These are phyloP conservation scores for Vaccinium darrowii DNA, from an alignment of 148 eudicot genomes.

Conservation along the genomic window DNA sequence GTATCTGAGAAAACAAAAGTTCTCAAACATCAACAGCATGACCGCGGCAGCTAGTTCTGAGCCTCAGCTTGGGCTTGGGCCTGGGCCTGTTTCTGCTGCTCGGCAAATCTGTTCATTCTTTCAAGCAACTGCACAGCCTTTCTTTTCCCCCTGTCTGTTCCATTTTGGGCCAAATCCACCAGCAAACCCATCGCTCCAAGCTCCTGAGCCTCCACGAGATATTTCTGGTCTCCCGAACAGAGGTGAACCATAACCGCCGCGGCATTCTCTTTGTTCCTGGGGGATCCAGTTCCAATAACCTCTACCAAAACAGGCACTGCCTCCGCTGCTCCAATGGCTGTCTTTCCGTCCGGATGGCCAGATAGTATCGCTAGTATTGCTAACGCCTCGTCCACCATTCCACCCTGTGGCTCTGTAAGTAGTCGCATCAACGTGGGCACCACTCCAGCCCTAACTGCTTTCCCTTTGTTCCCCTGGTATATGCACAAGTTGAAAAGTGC, in stretches of 20 bases:
- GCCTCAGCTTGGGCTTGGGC: constrained; percentile 35
- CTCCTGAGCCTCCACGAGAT: constrained; percentile 60
- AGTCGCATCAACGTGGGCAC: constrained; percentile 71
- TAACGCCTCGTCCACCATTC: constrained; percentile 87
- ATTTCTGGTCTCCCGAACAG: constrained; percentile 64
- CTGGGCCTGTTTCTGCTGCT: constrained; percentile 62
- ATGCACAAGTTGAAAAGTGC: constrained; percentile 90
- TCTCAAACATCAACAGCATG: constrained; percentile 37
- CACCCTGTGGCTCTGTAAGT: constrained; percentile 72
- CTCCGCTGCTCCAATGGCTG: constrained; percentile 70
- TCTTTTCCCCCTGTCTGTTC: constrained; percentile 87
- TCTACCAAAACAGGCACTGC: constrained; percentile 82
- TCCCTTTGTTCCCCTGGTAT: constrained; percentile 92
- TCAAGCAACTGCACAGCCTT: constrained; percentile 84
- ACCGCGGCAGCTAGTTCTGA: constrained; percentile 13
- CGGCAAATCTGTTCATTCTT: constrained; percentile 58
- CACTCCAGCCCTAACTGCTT: constrained; percentile 85
- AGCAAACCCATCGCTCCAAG: constrained; percentile 56
- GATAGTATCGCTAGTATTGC: constrained; percentile 85
- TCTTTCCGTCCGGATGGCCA: constrained; percentile 83
- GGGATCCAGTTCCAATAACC: constrained; percentile 74
- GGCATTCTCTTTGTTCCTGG: constrained; percentile 91
- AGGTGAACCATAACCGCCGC: constrained; percentile 91
- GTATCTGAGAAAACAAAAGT: not conserved
- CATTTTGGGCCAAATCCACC: constrained; percentile 61